Evolutionary conservation across 345 rosid genomes (phyloP).

Genomic region (Citrus sinensis): DVS_A1.0 CM039167.1:25938001-25938500

Average conservation of each 20-base stretch:
- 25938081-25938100: fast-evolving
- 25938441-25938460: slow-evolving; percentile 6
- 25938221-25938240: not conserved
- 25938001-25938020: too few species aligned
- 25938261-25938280: not conserved
- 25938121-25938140: too few species aligned
- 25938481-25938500: slow-evolving; percentile 26
- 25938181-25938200: not conserved
- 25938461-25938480: not conserved
- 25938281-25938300: slow-evolving; percentile 3
- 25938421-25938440: slow-evolving; percentile 18
- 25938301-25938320: slow-evolving; percentile 4
- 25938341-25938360: slow-evolving; percentile 2
- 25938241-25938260: not conserved
- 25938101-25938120: too few species aligned
- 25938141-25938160: too few species aligned
- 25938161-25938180: not conserved
- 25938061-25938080: too few species aligned
- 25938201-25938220: not conserved
- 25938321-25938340: slow-evolving; percentile 3
- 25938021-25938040: too few species aligned
- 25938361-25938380: not conserved
- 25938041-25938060: too few species aligned
- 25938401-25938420: slow-evolving; percentile 16
- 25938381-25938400: slow-evolving; percentile 2